Conservation (phyloP, 164 flowering plant species). For the Stephania yunnanensis region DNA sequence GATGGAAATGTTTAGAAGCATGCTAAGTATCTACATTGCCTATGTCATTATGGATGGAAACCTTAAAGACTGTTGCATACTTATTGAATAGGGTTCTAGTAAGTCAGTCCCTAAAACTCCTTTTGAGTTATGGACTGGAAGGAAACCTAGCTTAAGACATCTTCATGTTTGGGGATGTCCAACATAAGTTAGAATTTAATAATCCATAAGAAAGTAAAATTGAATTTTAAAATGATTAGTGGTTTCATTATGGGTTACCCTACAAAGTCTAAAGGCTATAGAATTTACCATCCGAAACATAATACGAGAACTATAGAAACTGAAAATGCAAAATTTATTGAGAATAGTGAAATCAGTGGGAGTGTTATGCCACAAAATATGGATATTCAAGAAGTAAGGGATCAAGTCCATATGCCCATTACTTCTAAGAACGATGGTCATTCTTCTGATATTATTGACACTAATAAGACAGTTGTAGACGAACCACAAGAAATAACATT, state of each 20-base stretch:
- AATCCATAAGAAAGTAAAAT: slow-evolving; percentile 3
- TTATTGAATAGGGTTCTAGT: too few species aligned
- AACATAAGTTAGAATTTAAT: background rate
- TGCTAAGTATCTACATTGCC: background rate
- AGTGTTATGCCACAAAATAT: background rate
- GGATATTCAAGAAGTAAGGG: background rate
- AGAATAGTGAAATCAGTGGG: background rate
- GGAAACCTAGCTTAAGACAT: slow-evolving; percentile 5
- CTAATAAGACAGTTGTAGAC: background rate
- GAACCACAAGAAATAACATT: background rate
- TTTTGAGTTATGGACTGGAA: too few species aligned
- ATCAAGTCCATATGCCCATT: background rate
- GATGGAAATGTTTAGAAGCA: background rate
- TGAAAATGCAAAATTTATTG: background rate
- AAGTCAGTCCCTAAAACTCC: too few species aligned
- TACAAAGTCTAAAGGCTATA: background rate
- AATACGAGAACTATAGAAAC: slow-evolving; percentile 3
- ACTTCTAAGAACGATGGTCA: background rate
- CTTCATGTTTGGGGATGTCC: slow-evolving; percentile 4
- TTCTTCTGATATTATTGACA: background rate
- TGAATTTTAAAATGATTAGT: background rate
- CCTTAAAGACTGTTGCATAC: too few species aligned
- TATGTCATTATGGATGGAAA: too few species aligned
- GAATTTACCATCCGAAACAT: background rate
- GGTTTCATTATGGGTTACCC: background rate